These are phyloP conservation scores for Ilyonectria destructans DNA, from an alignment of 2,329 filamentous ascomycete genomes.

Conservation along the genomic window DNA sequence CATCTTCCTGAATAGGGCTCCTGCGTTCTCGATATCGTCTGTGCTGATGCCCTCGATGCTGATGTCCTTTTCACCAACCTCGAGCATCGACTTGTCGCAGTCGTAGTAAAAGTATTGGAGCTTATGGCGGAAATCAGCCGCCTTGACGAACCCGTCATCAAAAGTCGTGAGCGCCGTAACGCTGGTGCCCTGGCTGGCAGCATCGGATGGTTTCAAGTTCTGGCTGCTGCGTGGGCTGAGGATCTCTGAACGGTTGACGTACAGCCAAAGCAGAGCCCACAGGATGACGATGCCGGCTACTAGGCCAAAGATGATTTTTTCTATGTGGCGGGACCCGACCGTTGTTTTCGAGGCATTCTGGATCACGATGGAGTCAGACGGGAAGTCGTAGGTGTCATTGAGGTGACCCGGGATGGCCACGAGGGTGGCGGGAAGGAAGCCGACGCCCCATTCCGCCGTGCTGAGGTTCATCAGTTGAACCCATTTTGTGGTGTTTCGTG, in stretches of 20 bases:
- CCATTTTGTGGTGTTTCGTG: slow-evolving; percentile 27
- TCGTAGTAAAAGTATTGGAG: slow-evolving; percentile 26
- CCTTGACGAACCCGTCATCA: slow-evolving; percentile 3
- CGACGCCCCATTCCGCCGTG: slow-evolving; percentile 32
- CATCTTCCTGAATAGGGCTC: slow-evolving; percentile 18
- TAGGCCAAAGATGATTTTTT: slow-evolving; percentile 27
- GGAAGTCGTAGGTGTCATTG: slow-evolving; percentile 23
- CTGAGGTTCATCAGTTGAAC: slow-evolving; percentile 34
- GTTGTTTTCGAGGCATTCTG: slow-evolving; percentile 16
- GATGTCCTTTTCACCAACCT: slow-evolving; percentile 18
- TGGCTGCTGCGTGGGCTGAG: neutral
- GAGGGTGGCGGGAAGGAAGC: slow-evolving; percentile 29
- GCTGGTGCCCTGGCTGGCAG: slow-evolving; percentile 8
- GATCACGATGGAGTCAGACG: slow-evolving; percentile 26
- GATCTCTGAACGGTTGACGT: slow-evolving; percentile 38
- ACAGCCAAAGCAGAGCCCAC: slow-evolving; percentile 17
- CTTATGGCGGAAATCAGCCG: neutral
- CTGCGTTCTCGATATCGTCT: slow-evolving; percentile 12
- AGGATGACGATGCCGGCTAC: slow-evolving; percentile 25
- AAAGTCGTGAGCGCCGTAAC: neutral
- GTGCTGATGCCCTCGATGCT: neutral
- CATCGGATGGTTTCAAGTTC: neutral
- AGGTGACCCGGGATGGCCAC: slow-evolving; percentile 24
- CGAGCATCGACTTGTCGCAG: slow-evolving; percentile 8
- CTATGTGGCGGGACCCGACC: neutral